phyloP scores from a whole-genome alignment of 1,284 basidiomycete genomes.

The Inonotus hispidus region DNA sequence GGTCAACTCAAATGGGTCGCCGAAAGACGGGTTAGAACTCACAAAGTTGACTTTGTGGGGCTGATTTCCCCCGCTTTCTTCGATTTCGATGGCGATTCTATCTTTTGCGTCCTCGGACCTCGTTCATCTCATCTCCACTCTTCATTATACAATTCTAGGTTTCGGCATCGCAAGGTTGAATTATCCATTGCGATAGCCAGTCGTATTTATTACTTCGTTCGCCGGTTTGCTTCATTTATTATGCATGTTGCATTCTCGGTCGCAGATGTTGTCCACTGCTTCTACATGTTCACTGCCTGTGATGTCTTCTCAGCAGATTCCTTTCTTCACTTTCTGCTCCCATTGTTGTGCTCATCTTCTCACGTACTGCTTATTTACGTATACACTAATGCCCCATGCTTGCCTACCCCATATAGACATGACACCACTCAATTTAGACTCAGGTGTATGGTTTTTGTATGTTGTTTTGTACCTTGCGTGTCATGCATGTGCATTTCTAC shows the following conservation, averaged over 20 bases:
- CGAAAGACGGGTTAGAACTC: conserved; percentile 31
- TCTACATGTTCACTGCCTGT: too few species aligned
- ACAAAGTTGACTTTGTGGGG: conserved; percentile 44
- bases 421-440: conserved; percentile 1
- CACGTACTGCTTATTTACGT: neutral
- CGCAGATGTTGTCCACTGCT: too few species aligned
- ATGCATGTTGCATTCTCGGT: neutral
- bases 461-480: conserved; percentile 1
- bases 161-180: neutral
- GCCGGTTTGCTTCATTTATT: neutral
- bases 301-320: neutral
- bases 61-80: conserved; percentile 22
- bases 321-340: neutral
- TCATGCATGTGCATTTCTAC: conserved; percentile 3
- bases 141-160: neutral
- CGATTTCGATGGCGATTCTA: neutral
- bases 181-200: neutral
- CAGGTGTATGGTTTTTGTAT: conserved; percentile 3
- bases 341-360: neutral
- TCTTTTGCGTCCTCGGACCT: neutral
- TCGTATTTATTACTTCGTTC: conserved; percentile 2
- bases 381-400: neutral
- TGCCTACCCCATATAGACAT: neutral
- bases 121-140: neutral
- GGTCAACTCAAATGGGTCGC: conserved; percentile 29